These are phyloP conservation scores for Sphenostylis stenocarpa DNA, from an alignment of 306 rosid genomes.

Conservation along the genomic window DNA sequence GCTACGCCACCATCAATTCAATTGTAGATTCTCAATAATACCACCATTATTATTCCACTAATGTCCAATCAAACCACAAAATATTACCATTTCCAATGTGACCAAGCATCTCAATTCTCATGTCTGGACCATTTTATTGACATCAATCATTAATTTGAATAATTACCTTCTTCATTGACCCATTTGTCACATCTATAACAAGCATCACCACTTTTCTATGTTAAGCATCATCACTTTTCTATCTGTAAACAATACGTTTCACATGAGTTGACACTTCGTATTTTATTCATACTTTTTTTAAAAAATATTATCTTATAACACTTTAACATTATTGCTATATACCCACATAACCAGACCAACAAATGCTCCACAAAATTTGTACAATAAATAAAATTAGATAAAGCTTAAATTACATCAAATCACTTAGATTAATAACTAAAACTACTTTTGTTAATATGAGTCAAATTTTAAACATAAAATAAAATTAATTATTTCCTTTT, in stretches of 20 bases:
- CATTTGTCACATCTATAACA: conserved; percentile 4
- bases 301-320: too few species aligned
- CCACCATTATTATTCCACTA: not conserved
- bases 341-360: too few species aligned
- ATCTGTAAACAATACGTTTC: not conserved
- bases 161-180: conserved; percentile 29
- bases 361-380: too few species aligned
- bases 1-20: not conserved
- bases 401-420: too few species aligned
- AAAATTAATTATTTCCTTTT: too few species aligned
- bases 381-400: too few species aligned
- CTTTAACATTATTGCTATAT: too few species aligned
- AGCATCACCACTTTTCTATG: not conserved
- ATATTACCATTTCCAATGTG: conserved; percentile 17
- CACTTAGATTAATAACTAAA: too few species aligned
- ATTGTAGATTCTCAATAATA: not conserved
- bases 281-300: too few species aligned
- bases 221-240: not conserved
- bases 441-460: too few species aligned
- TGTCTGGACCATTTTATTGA: not conserved
- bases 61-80: conserved; percentile 29
- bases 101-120: not conserved
- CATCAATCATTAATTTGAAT: conserved; percentile 12
- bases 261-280: not conserved
- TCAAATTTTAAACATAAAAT: too few species aligned